Evolutionary conservation across 495 filamentous ascomycete genomes (phyloP).

Genomic region (Podospora pseudocomata): DNA sequence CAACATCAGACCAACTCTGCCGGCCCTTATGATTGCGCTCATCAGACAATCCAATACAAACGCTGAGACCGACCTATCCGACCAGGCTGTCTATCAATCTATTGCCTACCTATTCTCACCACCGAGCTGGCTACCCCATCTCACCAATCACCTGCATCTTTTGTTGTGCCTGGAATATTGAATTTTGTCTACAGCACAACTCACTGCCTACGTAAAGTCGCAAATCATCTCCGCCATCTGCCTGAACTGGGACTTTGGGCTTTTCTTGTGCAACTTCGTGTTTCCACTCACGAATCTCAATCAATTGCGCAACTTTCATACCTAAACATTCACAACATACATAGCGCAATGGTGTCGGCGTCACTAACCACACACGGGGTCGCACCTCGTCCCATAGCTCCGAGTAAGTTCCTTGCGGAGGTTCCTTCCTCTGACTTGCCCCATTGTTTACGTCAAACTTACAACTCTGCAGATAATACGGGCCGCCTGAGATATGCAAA

Average conservation of each 20-base stretch:
- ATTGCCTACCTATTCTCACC: background rate
- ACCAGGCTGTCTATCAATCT: background rate
- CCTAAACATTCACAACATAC: background rate
- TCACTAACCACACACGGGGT: constrained; percentile 7
- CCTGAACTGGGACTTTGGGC: background rate
- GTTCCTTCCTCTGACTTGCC: background rate
- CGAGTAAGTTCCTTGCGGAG: constrained; percentile 9
- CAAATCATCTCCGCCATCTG: background rate
- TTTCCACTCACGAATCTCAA: background rate
- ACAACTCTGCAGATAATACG: constrained; percentile 33
- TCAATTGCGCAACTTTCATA: background rate
- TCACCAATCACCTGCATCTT: background rate
- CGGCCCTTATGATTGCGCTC: constrained; percentile 1
- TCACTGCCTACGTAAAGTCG: no score
- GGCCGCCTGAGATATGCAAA: constrained; percentile 65
- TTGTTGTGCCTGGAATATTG: background rate
- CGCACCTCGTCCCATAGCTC: constrained; percentile 2
- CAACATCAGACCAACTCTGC: background rate
- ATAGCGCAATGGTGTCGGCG: constrained; percentile 1
- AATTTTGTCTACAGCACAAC: background rate
- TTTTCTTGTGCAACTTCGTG: background rate
- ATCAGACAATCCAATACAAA: constrained; percentile 1
- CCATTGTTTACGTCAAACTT: background rate
- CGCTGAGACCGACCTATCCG: background rate
- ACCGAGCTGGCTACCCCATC: background rate